A percentile compares a stretch with the other conserved stretches of the same genome.
phyloP scores from a whole-genome alignment of 2,329 filamentous ascomycete species.

The Penicillium griseofulvum region DNA sequence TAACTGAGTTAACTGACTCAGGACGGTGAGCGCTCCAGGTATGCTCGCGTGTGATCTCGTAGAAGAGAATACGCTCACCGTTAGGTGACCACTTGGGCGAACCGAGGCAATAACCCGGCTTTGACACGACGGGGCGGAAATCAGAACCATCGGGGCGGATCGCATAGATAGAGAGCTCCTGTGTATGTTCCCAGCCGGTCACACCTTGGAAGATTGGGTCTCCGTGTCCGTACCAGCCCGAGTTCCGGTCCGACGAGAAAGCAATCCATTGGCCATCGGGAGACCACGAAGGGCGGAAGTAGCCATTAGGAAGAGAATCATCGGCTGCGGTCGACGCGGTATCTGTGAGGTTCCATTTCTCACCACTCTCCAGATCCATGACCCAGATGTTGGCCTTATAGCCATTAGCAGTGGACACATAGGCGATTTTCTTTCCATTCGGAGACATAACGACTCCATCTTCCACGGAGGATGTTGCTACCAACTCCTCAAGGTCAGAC shows the following conservation, averaged over 20 bases:
- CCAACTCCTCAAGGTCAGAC: constrained; percentile 33
- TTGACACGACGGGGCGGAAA: constrained; percentile 6
- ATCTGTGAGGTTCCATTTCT: constrained; percentile 38
- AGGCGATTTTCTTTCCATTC: constrained; percentile 39
- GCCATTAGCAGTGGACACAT: constrained; percentile 39
- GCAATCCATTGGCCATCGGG: constrained; percentile 44
- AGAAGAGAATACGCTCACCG: constrained; percentile 43
- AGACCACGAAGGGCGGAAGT: constrained; percentile 44
- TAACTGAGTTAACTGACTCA: constrained; percentile 21
- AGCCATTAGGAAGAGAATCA: constrained; percentile 28
- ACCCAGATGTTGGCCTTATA: constrained; percentile 45
- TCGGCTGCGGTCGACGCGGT: constrained; percentile 12
- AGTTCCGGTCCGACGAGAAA: constrained; percentile 45
- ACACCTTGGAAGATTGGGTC: constrained; percentile 13
- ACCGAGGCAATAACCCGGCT: constrained; percentile 7
- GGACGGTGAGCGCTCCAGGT: constrained; percentile 40
- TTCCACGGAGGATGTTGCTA: constrained; percentile 38
- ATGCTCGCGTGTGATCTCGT: constrained; percentile 41
- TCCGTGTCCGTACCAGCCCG: constrained; percentile 43
- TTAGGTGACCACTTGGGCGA: constrained; percentile 30
- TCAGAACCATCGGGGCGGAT: constrained; percentile 12
- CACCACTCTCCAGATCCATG: constrained; percentile 36
- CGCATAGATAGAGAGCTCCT: constrained; percentile 15
- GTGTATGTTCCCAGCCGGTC: constrained; percentile 5
- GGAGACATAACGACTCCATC: constrained; percentile 41